Conservation (phyloP, 495 filamentous ascomycete species). For the Eremomyces bilateralis region DNA sequence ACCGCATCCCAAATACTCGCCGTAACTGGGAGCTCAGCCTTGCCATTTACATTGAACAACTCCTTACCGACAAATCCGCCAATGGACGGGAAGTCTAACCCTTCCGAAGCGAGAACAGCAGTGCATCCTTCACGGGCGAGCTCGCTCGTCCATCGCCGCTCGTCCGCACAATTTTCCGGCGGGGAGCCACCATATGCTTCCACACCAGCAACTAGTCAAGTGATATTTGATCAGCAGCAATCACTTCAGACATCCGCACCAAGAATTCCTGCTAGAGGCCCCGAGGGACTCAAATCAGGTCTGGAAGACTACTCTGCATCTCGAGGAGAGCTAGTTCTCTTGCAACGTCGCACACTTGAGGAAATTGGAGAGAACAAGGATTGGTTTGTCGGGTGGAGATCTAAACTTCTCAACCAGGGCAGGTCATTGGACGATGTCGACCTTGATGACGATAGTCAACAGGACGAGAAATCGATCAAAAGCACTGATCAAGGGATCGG, state of each 20-base stretch:
- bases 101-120: too few relatives aligned
- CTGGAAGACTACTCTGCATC: slow-evolving; percentile 64
- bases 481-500: background rate
- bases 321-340: slow-evolving; percentile 57
- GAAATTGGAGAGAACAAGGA: slow-evolving; percentile 46
- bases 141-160: background rate
- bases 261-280: background rate
- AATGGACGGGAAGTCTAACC: too few relatives aligned
- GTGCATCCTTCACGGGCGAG: too few relatives aligned
- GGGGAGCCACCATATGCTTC: background rate
- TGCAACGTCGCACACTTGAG: slow-evolving; percentile 61
- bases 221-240: slow-evolving; percentile 1
- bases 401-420: too few relatives aligned
- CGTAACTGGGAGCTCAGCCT: too few relatives aligned
- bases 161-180: background rate
- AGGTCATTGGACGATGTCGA: too few relatives aligned
- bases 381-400: slow-evolving; percentile 68
- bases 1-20: too few relatives aligned
- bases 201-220: background rate
- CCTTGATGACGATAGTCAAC: too few relatives aligned
- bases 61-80: too few relatives aligned
- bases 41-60: too few relatives aligned
- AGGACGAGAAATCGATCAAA: too few relatives aligned
- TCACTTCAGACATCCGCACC: background rate
- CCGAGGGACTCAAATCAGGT: slow-evolving; percentile 28